phyloP scores from a whole-genome alignment of 148 eudicot genomes.

The Vaccinium macrocarpon region DNA sequence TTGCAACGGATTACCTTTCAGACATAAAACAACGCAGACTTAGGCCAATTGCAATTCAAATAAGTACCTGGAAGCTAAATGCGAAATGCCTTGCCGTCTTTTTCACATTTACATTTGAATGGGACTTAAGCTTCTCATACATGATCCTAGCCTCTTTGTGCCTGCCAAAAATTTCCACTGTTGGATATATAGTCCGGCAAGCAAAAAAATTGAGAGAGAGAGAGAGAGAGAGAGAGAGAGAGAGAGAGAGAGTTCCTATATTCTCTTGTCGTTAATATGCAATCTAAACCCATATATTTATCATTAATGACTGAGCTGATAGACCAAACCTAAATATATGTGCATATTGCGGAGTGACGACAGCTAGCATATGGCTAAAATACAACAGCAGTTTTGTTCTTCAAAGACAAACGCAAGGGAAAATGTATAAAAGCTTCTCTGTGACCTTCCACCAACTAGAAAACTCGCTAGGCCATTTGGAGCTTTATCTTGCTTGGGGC shows the following conservation, averaged over 20 bases:
- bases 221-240: background rate
- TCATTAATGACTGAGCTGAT: background rate
- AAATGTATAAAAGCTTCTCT: background rate
- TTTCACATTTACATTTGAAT: constrained; percentile 67
- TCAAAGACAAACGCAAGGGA: background rate
- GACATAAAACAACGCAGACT: background rate
- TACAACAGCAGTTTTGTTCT: background rate
- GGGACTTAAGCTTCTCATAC: constrained; percentile 90
- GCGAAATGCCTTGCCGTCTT: constrained; percentile 68
- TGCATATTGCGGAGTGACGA: background rate
- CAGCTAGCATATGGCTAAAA: background rate
- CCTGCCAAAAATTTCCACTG: constrained; percentile 40
- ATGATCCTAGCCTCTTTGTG: constrained; percentile 64
- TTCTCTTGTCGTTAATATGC: background rate
- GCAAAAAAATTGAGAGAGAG: background rate
- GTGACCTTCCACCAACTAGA: background rate
- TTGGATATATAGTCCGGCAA: background rate
- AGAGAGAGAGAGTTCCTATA: background rate
- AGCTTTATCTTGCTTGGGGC: background rate
- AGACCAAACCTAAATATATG: background rate
- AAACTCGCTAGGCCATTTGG: background rate
- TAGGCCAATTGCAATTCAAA: background rate
- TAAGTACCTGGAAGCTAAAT: constrained; percentile 70
- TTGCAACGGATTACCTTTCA: background rate
- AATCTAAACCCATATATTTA: background rate